Conservation (phyloP, 2,329 filamentous ascomycete species). For the Cordyceps cateniannulata region DNA sequence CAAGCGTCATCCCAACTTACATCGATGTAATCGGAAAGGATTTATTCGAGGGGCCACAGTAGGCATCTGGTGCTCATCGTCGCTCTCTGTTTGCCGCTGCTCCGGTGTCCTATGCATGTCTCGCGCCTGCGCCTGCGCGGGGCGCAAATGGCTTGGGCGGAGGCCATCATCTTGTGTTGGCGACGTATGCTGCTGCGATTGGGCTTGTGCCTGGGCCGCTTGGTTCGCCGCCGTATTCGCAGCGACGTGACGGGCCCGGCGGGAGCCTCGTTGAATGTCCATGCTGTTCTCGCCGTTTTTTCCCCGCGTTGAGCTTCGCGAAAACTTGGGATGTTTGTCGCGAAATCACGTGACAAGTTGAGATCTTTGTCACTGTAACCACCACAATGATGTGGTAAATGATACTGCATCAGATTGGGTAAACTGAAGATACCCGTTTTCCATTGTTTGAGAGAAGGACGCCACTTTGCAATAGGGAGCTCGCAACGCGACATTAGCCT, state of each 20-base stretch:
- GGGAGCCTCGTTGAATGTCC: conserved; percentile 26
- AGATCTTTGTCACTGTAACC: too few relatives aligned
- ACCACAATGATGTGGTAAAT: too few relatives aligned
- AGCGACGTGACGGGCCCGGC: conserved; percentile 25
- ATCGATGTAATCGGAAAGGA: conserved; percentile 31
- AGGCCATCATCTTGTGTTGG: not conserved
- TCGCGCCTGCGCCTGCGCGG: conserved; percentile 4
- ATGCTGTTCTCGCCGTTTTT: conserved; percentile 14
- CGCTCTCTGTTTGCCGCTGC: conserved; percentile 14
- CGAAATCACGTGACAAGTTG: conserved; percentile 8
- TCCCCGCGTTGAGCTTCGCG: not conserved
- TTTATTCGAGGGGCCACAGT: conserved; percentile 25
- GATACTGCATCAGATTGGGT: too few relatives aligned
- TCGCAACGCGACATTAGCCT: too few relatives aligned
- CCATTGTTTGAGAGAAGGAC: too few relatives aligned
- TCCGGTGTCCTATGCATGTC: conserved; percentile 22
- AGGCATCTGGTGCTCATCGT: conserved; percentile 19
- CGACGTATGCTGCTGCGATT: conserved; percentile 12
- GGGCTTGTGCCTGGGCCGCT: conserved; percentile 10
- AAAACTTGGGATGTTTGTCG: not conserved
- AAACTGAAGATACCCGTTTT: too few relatives aligned
- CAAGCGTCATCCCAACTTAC: conserved; percentile 22
- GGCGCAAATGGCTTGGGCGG: not conserved
- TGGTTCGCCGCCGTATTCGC: conserved; percentile 17
- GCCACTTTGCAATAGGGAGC: too few relatives aligned